Evolutionary conservation across 2,329 filamentous ascomycete genomes (phyloP), one percentile per base, ranked within the genome.

Genomic region (Thermoascus crustaceus): DNA sequence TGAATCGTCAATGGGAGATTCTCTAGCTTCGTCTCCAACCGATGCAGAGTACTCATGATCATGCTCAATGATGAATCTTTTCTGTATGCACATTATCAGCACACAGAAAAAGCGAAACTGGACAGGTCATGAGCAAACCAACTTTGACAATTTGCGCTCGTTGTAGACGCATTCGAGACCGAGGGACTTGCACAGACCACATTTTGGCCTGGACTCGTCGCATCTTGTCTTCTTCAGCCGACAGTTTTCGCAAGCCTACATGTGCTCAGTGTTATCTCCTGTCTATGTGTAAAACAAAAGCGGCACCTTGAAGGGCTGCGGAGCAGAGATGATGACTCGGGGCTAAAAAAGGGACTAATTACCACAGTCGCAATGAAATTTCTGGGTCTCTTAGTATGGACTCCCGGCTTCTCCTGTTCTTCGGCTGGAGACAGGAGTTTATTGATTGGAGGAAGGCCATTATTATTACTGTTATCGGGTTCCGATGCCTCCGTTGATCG

Each of bases 11-110:
- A 48, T 1, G 68, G 66, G 9, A 71, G 50, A 34, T 64, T 60
- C 44, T 74, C 70, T 24, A 74, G 57, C 46, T 73, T 74, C 4
- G 63, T 59, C 48, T 74, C 71, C 11, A 74, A 58, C 8, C 71
- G 61, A 50, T 69, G 63, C 16, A 74, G 63, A 7, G 70, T 70
- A 45, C 71, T 73, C 52, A 73, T 72, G 19, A 73, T 71, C 49
- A 72, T 64, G 17, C 66, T 62, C 48, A 74, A 64, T 3, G 71
- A 72, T 35, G 72, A 68, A 38, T 74, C 71, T 34, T 69, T 72
- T 43, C 67, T 70, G 32, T 23, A 35, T 20, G 31, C n/a, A 35
- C 31, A 27, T n/a, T n/a, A 8, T 23, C 21, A 30, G 30, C 22
- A 18, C 9, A 3, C 7, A 13, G 19, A 11, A 20, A 21, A 19